Base-by-base conservation (phyloP, 306 rosid species). In the Lathyrus oleraceus region DNA sequence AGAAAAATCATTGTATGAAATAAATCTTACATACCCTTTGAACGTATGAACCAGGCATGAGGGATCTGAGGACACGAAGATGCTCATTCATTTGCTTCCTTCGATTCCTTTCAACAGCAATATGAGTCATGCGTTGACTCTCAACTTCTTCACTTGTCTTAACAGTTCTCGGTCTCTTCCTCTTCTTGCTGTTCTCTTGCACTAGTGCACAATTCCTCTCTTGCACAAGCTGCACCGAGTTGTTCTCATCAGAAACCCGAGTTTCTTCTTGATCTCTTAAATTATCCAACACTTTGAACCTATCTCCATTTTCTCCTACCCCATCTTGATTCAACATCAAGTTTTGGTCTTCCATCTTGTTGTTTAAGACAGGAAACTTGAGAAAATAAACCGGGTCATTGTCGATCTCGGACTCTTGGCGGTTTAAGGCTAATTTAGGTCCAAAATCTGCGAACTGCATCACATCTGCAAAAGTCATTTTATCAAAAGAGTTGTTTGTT, bases 61-160 rank as follows among this genome's bases (percentile, higher is more conserved):
- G 98, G 14, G 96, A 87, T 45, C 98, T 82, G 43, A 92, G 81
- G 6, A 92, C 98, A 0, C 98, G 92, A 74, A 92, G 96, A 79
- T 92, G 98, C 69, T 92, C 98, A 77, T 92, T 92, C 98, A 92
- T 92, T 67, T 92, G 98, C 85, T 92, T 92, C 77, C 98, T 81
- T 48, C 98, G 68, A 67, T 89, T 92, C 57, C 98, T 86, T 39
- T 92, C 98, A 14, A 92, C 98, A 0, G 98, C 98, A 21, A 92
- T 92, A 59, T 92, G 98, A 56, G 98, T 92, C 98, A 92, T 92
- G 1, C 98, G 74, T 66, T 92, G 98, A 79, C 98, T 92, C 68
- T 92, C 98, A 12, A 92, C 98, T 65, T 92, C 98, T 63, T 89
- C 92, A 20, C 67, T 92, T 6, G 95, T 92, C 77, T 92, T 92